Evolutionary conservation across 768 basidiomycete species (phyloP).

Genomic region (Fomitopsis pulvina): DNA sequence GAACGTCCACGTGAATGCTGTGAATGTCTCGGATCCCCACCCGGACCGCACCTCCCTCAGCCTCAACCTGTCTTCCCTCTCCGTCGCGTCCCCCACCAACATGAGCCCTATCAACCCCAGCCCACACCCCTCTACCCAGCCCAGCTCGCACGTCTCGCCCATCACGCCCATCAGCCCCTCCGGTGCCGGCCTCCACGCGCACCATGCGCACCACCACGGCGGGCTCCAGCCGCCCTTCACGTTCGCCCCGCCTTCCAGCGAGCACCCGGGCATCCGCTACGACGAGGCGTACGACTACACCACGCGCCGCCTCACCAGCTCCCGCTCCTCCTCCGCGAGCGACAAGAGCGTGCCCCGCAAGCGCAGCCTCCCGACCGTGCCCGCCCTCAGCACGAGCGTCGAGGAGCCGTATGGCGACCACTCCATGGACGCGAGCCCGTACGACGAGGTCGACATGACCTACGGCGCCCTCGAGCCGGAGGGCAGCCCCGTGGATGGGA

Average conservation of each 20-base stretch:
- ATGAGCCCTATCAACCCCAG: constrained; percentile 56
- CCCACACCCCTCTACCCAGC: constrained; percentile 27
- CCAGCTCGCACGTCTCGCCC: constrained; percentile 27
- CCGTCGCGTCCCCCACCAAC: constrained; percentile 60
- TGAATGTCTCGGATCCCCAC: constrained; percentile 19
- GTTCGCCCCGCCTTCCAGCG: constrained; percentile 33
- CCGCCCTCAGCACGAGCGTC: constrained; percentile 28
- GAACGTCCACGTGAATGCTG: constrained; percentile 16
- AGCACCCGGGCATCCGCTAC: constrained; percentile 25
- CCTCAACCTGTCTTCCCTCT: constrained; percentile 60
- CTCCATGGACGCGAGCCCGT: constrained; percentile 32
- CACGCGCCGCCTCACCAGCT: constrained; percentile 32
- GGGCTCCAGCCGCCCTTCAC: constrained; percentile 41
- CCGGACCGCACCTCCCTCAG: constrained; percentile 26
- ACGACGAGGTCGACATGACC: constrained; percentile 56
- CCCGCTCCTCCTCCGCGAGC: constrained; percentile 39
- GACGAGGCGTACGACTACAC: constrained; percentile 25
- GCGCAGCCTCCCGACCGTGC: constrained; percentile 49
- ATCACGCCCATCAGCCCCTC: constrained; percentile 58
- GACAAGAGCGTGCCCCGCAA: constrained; percentile 60
- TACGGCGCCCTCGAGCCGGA: constrained; percentile 41
- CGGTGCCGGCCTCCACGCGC: constrained; percentile 34
- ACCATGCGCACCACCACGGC: constrained; percentile 33
- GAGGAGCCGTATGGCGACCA: constrained; percentile 29
- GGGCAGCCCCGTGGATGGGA: constrained; percentile 37